Evolutionary conservation across 2,329 filamentous ascomycete genomes (phyloP).

Genomic region (Hawksworthiomyces lignivorus): DNA sequence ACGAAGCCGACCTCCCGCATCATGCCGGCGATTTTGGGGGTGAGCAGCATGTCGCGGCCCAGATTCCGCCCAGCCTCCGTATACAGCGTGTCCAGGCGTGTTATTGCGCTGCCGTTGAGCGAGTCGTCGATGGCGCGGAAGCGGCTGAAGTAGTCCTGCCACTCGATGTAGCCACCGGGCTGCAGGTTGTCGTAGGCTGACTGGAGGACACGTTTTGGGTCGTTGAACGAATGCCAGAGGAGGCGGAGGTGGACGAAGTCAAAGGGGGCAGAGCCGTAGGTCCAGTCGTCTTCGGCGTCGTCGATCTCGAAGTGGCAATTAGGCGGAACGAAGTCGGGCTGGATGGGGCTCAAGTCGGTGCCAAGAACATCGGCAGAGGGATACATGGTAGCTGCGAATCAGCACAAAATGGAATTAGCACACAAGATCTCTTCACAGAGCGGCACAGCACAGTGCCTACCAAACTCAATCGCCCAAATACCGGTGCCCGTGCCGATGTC

Average conservation of each 20-base stretch:
- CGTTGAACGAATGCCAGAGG: conserved; percentile 15
- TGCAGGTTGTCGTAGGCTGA: conserved; percentile 24
- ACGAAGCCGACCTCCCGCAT: conserved; percentile 24
- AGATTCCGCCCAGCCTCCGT: conserved; percentile 21
- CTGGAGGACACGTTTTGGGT: conserved; percentile 16
- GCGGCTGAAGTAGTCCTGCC: conserved; percentile 26
- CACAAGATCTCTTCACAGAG: too few species aligned
- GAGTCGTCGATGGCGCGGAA: conserved; percentile 25
- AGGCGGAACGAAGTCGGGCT: conserved; percentile 44
- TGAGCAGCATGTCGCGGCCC: conserved; percentile 24
- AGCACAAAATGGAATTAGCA: too few species aligned
- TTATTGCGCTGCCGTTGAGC: conserved; percentile 23
- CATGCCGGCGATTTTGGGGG: conserved; percentile 20
- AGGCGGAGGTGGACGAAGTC: conserved; percentile 51
- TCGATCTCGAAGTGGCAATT: conserved; percentile 60
- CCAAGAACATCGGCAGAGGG: conserved; percentile 35
- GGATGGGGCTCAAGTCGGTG: conserved; percentile 44
- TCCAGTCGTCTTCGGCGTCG: conserved; percentile 47
- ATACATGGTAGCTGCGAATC: conserved; percentile 29
- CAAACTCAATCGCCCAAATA: conserved; percentile 13
- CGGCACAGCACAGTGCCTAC: conserved; percentile 1
- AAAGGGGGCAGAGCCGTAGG: conserved; percentile 37
- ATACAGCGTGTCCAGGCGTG: conserved; percentile 23
- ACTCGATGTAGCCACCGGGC: conserved; percentile 28
- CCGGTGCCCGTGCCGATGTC: conserved; percentile 15